These are phyloP conservation scores for Solanum raphanifolium DNA, from an alignment of 257 asterid genomes.

Conservation along the genomic window DNA sequence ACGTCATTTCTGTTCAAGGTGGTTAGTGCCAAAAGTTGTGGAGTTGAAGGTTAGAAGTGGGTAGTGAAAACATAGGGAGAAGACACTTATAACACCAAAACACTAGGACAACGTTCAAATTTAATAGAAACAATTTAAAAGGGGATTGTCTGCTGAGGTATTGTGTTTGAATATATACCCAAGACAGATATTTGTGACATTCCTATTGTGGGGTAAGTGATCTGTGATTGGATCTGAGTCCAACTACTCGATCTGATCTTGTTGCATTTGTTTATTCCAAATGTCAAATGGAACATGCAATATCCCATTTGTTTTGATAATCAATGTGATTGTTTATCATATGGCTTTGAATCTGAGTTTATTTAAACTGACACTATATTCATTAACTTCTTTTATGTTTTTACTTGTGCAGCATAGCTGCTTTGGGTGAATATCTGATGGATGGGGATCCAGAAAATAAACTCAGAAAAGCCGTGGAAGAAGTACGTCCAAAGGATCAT, in stretches of 20 bases:
- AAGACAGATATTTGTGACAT: background rate
- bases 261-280: background rate
- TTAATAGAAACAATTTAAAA: background rate
- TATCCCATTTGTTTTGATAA: background rate
- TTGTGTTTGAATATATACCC: background rate
- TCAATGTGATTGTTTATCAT: background rate
- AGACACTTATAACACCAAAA: background rate
- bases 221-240: background rate
- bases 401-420: slow-evolving; percentile 11
- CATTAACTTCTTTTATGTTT: background rate
- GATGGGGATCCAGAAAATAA: slow-evolving; percentile 13
- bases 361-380: background rate
- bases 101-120: background rate
- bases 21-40: background rate
- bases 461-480: slow-evolving; percentile 18
- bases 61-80: background rate
- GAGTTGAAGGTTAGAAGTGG: background rate
- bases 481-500: slow-evolving; percentile 16
- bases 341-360: background rate
- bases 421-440: slow-evolving; percentile 24
- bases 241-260: background rate
- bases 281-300: background rate
- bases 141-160: background rate
- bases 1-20: background rate
- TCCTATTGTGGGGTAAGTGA: background rate